Conservation (phyloP, 192 early-diverging fungal genomes). For the Gaertneriomyces semiglobifer region DNA sequence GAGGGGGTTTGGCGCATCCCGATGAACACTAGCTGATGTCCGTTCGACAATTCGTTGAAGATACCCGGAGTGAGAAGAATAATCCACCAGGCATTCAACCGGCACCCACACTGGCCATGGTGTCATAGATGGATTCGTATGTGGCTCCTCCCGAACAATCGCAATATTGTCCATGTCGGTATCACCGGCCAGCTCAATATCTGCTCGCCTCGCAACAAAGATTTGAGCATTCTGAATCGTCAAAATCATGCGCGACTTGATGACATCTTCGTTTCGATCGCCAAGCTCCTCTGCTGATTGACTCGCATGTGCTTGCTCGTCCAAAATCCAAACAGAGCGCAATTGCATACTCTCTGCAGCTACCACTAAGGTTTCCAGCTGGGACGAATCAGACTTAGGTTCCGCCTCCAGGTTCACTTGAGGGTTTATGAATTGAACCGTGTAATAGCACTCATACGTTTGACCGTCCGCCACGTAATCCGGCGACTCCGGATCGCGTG, state of each 20-base stretch:
- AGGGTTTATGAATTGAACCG: conserved; percentile 66
- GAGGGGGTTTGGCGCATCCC: conserved; percentile 67
- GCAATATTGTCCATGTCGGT: conserved; percentile 1
- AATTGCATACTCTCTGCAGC: conserved; percentile 59
- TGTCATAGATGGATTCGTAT: neutral
- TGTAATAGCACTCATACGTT: conserved; percentile 51
- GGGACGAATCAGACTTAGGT: conserved; percentile 28
- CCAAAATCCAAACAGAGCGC: conserved; percentile 55
- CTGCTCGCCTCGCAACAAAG: conserved; percentile 39
- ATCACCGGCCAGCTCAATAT: conserved; percentile 14
- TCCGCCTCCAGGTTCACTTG: conserved; percentile 68
- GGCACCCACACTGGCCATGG: conserved; percentile 70
- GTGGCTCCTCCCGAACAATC: neutral
- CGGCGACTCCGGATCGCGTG: conserved; percentile 43
- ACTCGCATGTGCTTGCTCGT: conserved; percentile 25
- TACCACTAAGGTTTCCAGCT: conserved; percentile 54
- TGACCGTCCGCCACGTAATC: conserved; percentile 56
- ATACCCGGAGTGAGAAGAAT: conserved; percentile 38
- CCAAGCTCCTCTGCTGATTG: conserved; percentile 39
- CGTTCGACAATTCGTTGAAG: conserved; percentile 61
- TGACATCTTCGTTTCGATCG: conserved; percentile 50
- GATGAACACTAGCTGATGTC: conserved; percentile 52
- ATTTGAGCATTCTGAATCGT: conserved; percentile 66
- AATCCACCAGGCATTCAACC: conserved; percentile 60
- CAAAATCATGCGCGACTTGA: conserved; percentile 61